Conservation (phyloP, 441 rosid species). For the Aquilaria agallochum region DNA sequence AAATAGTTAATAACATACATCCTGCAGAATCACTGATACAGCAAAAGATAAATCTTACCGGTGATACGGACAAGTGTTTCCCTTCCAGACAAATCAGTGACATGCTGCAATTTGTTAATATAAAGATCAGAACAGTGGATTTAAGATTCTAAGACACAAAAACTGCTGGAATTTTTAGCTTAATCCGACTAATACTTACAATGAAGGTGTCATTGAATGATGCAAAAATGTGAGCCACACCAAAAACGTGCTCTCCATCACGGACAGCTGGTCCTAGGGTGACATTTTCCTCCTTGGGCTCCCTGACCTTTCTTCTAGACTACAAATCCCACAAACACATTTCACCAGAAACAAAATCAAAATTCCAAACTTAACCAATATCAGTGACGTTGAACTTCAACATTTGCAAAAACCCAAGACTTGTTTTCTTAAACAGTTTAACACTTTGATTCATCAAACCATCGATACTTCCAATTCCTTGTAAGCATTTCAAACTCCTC, state of each 20-base stretch:
- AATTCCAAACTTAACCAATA: too few species aligned
- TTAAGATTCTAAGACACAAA: background rate
- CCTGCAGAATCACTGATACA: background rate
- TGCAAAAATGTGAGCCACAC: conserved; percentile 69
- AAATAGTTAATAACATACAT: background rate
- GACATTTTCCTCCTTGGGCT: conserved; percentile 65
- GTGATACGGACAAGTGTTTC: conserved; percentile 70
- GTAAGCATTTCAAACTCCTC: too few species aligned
- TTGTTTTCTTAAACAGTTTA: too few species aligned
- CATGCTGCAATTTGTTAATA: conserved; percentile 34
- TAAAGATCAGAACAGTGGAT: too few species aligned
- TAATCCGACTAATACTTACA: conserved; percentile 22
- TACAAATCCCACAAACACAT: conserved; percentile 11
- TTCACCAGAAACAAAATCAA: too few species aligned
- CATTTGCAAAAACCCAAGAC: too few species aligned
- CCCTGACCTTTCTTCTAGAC: conserved; percentile 50
- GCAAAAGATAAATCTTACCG: conserved; percentile 23
- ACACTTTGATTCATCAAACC: too few species aligned
- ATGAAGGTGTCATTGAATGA: conserved; percentile 74
- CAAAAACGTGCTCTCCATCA: conserved; percentile 70
- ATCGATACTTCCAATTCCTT: too few species aligned
- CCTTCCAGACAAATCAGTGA: conserved; percentile 69
- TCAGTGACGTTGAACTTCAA: too few species aligned
- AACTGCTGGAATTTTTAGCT: background rate
- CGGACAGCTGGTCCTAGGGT: conserved; percentile 66